Conservation (phyloP, 176 grass and related monocot species). For the Bromus sterilis region DNA sequence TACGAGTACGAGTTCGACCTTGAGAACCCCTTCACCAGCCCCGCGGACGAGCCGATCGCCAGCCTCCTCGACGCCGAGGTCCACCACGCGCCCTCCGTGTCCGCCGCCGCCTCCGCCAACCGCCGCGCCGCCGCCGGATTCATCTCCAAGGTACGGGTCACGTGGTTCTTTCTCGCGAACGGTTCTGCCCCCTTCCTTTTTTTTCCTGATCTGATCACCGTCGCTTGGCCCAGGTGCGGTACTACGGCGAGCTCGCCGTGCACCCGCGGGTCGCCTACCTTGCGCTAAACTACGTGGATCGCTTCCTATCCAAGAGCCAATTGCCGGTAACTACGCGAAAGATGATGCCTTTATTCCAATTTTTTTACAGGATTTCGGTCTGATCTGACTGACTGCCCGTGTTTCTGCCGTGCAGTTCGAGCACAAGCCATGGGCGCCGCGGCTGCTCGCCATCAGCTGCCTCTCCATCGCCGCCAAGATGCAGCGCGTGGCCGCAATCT, state of each 20-base stretch:
- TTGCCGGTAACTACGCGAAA: constrained; percentile 46
- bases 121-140: constrained; percentile 49
- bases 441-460: constrained; percentile 76
- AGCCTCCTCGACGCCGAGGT: constrained; percentile 35
- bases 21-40: constrained; percentile 87
- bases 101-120: constrained; percentile 22
- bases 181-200: background rate
- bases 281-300: constrained; percentile 93
- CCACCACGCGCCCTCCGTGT: constrained; percentile 51
- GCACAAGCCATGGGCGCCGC: constrained; percentile 63
- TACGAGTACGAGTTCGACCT: constrained; percentile 76
- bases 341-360: background rate
- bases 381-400: constrained; percentile 35
- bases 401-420: constrained; percentile 23
- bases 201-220: constrained; percentile 6
- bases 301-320: constrained; percentile 80
- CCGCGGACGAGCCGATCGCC: constrained; percentile 63
- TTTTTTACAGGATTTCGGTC: constrained; percentile 9
- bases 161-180: background rate
- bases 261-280: constrained; percentile 86
- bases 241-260: constrained; percentile 34
- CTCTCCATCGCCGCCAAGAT: constrained; percentile 96
- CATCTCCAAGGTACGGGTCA: constrained; percentile 57
- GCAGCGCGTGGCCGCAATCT: constrained; percentile 56
- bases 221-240: constrained; percentile 43